These are phyloP conservation scores for Diacronema lutheri DNA, from an alignment of 78 protist genomes.

Conservation along the genomic window DNA sequence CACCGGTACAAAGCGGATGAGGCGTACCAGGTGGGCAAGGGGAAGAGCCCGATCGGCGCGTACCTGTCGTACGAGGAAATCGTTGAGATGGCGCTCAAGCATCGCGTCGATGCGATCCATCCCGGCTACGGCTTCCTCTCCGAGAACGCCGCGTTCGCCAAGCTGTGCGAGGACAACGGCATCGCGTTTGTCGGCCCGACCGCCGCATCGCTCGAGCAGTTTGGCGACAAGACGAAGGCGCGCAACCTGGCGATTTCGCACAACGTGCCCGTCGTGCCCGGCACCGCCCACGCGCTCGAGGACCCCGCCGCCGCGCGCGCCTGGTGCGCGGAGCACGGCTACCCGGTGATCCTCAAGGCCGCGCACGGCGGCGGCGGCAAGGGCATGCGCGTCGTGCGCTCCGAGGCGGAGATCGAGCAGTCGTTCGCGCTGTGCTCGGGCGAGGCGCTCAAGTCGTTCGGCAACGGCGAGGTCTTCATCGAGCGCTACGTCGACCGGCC, in stretches of 20 bases:
- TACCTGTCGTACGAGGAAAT: conserved; percentile 64
- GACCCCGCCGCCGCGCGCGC: conserved; percentile 39
- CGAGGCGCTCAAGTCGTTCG: conserved; percentile 60
- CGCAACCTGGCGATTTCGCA: conserved; percentile 17
- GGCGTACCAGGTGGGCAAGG: conserved; percentile 46
- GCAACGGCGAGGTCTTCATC: conserved; percentile 66
- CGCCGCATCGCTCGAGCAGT: neutral
- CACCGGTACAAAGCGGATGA: conserved; percentile 63
- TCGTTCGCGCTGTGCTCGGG: neutral
- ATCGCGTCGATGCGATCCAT: conserved; percentile 63
- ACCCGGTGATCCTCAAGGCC: conserved; percentile 62
- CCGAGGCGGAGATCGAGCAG: neutral
- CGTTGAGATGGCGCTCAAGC: conserved; percentile 42
- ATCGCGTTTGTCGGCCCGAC: conserved; percentile 43
- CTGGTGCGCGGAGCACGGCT: conserved; percentile 13
- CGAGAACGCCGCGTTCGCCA: conserved; percentile 34
- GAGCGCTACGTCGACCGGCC: conserved; percentile 66
- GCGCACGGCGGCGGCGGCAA: conserved; percentile 66
- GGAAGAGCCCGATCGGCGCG: conserved; percentile 41
- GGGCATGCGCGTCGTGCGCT: conserved; percentile 53
- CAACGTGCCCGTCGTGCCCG: conserved; percentile 1
- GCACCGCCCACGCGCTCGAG: neutral
- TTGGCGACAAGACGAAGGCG: conserved; percentile 43
- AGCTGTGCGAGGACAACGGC: conserved; percentile 22
- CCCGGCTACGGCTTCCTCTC: conserved; percentile 52